These are phyloP conservation scores for Lolium perenne DNA, from an alignment of 176 grass and related monocot genomes.

Conservation along the genomic window DNA sequence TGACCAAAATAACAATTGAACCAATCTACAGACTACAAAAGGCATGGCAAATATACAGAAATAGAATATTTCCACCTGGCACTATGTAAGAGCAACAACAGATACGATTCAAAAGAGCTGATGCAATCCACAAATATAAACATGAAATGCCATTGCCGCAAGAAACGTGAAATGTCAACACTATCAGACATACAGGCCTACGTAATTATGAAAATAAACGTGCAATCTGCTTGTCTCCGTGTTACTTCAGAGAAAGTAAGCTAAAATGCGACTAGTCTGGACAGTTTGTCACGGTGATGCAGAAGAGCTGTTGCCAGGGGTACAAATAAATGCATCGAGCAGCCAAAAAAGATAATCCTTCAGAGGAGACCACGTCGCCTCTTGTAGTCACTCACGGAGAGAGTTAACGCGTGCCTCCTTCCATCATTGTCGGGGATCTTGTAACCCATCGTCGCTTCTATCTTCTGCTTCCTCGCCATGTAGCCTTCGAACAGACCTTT, in stretches of 20 bases:
- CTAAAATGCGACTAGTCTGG: slow-evolving; percentile 16
- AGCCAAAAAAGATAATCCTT: slow-evolving; percentile 4
- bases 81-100: slow-evolving; percentile 15
- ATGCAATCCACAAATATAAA: slow-evolving; percentile 35
- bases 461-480: slow-evolving; percentile 83
- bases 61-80: not conserved
- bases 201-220: slow-evolving; percentile 35
- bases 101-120: not conserved
- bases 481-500: slow-evolving; percentile 73
- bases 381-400: slow-evolving; percentile 81
- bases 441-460: slow-evolving; percentile 71
- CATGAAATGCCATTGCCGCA: not conserved
- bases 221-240: slow-evolving; percentile 20
- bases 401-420: slow-evolving; percentile 71
- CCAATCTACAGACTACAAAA: slow-evolving; percentile 2
- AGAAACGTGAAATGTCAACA: slow-evolving; percentile 17
- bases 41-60: not conserved
- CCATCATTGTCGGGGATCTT: slow-evolving; percentile 78
- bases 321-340: not conserved
- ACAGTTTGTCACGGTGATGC: slow-evolving; percentile 10
- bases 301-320: slow-evolving; percentile 1
- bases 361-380: slow-evolving; percentile 71
- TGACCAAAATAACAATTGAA: not conserved
- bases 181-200: slow-evolving; percentile 35
- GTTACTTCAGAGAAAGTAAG: not conserved